Percentiles rank a stretch among this genome's conserved stretches.
These are phyloP conservation scores for Lipomyces kockii DNA, from an alignment of 805 yeast genomes.

Conservation along the genomic window DNA sequence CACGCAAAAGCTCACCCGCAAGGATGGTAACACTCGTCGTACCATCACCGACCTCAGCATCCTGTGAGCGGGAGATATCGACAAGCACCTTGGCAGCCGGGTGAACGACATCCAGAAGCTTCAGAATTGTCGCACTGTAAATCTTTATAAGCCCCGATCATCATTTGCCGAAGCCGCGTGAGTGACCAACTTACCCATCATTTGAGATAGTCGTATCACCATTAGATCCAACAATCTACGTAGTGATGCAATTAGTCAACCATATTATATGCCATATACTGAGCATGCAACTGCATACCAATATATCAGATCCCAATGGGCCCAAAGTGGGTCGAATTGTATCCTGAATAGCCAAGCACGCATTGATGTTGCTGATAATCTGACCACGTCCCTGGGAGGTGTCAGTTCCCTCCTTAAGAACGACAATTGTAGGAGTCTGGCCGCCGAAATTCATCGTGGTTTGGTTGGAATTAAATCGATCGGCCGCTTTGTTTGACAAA, in stretches of 20 bases:
- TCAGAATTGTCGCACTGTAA: slow-evolving; percentile 83
- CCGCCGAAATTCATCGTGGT: slow-evolving; percentile 78
- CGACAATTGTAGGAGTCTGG: slow-evolving; percentile 98
- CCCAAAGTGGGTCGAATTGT: slow-evolving; percentile 94
- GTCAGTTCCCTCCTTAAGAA: slow-evolving; percentile 96
- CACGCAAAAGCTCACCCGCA: slow-evolving; percentile 88
- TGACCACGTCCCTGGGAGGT: slow-evolving; percentile 96
- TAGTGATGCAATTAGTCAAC: not conserved
- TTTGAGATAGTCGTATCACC: slow-evolving; percentile 95
- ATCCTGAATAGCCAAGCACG: slow-evolving; percentile 96
- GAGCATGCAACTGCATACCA: slow-evolving; percentile 44
- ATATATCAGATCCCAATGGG: slow-evolving; percentile 94
- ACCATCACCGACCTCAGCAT: slow-evolving; percentile 98
- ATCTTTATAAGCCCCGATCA: not conserved
- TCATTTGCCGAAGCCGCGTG: not conserved
- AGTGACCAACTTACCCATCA: slow-evolving; percentile 56
- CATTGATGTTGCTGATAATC: slow-evolving; percentile 91
- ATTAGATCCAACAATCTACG: slow-evolving; percentile 68
- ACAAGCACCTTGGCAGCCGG: slow-evolving; percentile 98
- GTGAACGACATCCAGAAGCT: slow-evolving; percentile 90
- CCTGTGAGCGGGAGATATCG: slow-evolving; percentile 94
- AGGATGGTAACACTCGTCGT: slow-evolving; percentile 94
- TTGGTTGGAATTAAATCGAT: slow-evolving; percentile 7
- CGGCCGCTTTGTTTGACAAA: not conserved
- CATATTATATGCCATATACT: not conserved